Conservation (phyloP, 2,329 filamentous ascomycete species). For the Xylariaceae sp. region DNA sequence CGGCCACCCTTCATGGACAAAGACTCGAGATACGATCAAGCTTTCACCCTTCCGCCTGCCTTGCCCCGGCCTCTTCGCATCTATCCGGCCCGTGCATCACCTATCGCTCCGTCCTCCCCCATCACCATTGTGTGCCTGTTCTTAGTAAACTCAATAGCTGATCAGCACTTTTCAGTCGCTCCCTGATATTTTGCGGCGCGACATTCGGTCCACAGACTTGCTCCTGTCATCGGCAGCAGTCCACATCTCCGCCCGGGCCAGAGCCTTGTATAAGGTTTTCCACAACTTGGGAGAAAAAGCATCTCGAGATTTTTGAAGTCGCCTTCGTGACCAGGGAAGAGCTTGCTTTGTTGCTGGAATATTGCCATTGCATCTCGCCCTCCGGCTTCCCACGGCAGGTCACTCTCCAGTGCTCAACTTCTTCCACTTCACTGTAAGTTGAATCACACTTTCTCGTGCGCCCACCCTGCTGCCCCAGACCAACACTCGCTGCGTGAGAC, state of each 20-base stretch:
- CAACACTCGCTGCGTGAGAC: constrained; percentile 4
- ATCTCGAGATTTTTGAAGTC: constrained; percentile 7
- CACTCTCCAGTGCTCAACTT: background rate
- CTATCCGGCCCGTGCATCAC: too few relatives aligned
- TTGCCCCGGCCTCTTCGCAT: too few relatives aligned
- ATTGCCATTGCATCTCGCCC: constrained; percentile 31
- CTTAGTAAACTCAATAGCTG: too few relatives aligned
- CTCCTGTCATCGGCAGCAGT: too few relatives aligned
- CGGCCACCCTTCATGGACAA: too few relatives aligned
- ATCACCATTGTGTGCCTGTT: too few relatives aligned
- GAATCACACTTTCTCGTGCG: background rate
- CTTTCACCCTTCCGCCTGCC: too few relatives aligned
- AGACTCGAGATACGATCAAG: too few relatives aligned
- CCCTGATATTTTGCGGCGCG: too few relatives aligned
- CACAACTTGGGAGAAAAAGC: constrained; percentile 1
- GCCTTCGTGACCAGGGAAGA: constrained; percentile 2
- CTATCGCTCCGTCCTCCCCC: too few relatives aligned
- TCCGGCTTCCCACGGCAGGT: constrained; percentile 1
- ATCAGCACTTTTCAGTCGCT: too few relatives aligned
- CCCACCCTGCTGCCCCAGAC: constrained; percentile 2
- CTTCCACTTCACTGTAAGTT: background rate
- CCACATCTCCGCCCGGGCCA: background rate
- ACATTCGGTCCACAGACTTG: too few relatives aligned
- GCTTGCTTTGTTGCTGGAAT: constrained; percentile 36
- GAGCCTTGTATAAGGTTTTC: background rate